Conservation (phyloP, 805 yeast species). For the Cyberlindnera bimundalis region DNA sequence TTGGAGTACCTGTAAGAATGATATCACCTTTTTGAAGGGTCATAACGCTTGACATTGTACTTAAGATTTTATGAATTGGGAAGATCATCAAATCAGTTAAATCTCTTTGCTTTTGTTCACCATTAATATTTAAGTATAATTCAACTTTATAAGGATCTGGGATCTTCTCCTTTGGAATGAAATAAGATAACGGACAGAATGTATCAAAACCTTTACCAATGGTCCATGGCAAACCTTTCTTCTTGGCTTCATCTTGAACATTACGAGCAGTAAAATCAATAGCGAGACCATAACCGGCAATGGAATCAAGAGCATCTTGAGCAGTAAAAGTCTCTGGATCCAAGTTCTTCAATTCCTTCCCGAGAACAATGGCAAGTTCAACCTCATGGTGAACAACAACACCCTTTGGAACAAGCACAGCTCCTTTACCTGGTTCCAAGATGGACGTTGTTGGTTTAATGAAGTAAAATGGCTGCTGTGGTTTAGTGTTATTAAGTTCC, state of each 20-base stretch:
- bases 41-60: conserved; percentile 84
- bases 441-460: conserved; percentile 84
- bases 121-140: conserved; percentile 66
- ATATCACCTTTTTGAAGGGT: conserved; percentile 89
- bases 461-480: conserved; percentile 88
- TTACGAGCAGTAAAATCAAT: conserved; percentile 95
- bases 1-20: conserved; percentile 94
- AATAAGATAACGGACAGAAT: conserved; percentile 79
- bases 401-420: conserved; percentile 80
- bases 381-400: conserved; percentile 86
- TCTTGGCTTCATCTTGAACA: conserved; percentile 92
- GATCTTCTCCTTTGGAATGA: conserved; percentile 62
- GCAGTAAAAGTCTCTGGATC: conserved; percentile 53
- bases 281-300: conserved; percentile 85
- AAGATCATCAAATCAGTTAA: conserved; percentile 80
- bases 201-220: conserved; percentile 97
- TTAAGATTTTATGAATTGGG: conserved; percentile 75
- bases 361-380: conserved; percentile 79
- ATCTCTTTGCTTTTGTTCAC: conserved; percentile 67
- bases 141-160: conserved; percentile 72
- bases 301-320: conserved; percentile 68
- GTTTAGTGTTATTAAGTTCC: conserved; percentile 79
- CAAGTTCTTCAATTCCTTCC: conserved; percentile 58
- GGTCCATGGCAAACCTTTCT: conserved; percentile 94
- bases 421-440: conserved; percentile 63